Evolutionary conservation across 108 stramenopile species (phyloP), one percentile per base, ranked within the genome.

Genomic region (Nitzschia sp.): DNA sequence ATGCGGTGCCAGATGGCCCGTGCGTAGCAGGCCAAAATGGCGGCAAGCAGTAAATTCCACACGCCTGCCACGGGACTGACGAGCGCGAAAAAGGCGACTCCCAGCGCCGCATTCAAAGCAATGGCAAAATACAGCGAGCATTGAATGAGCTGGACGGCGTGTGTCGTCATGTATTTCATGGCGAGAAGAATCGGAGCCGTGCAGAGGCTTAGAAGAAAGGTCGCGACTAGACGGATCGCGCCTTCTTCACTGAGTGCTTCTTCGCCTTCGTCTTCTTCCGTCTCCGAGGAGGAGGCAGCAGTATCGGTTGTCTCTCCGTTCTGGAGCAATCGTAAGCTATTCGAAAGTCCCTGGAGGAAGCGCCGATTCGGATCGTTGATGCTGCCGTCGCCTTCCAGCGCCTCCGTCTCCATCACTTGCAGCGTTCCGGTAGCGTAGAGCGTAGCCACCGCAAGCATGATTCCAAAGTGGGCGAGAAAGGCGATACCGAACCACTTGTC

Each of bases 81-180:
- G 17, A 41, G 34, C 25, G 34, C 30, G 0, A 61, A 17, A 11
- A 71, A 62, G n/a, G 36, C 19, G 34, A 32, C 11, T 2, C 46
- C 59, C 1, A 52, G 30, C 16, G 58, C 45, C 1, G 53, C 26
- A 0, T 41, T 17, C n/a, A 60, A 53, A 3, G 45, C 38, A 0
- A 87, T 45, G 55, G 73, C 59, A 63, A 84, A 81, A 25, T 83
- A 35, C 3, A 90, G 64, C 0, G 82, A 66, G 15, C 73, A 36
- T 47, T 90, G 81, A 45, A 90, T 82, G 23, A 90, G 74, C 32
- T 71, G 26, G 44, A 71, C 78, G 31, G 82, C 82, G 57, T 78
- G 75, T 9, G 56, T 19, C 35, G 83, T 70, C 89, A 90, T 90
- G 64, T 83, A 33, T 13, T 45, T 21, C 33, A 90, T 70, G 16